A percentile compares a stretch with the other conserved stretches of the same genome.
Evolutionary conservation across 148 eudicot genomes (phyloP).

Genomic region (Oxyria digyna): DNA sequence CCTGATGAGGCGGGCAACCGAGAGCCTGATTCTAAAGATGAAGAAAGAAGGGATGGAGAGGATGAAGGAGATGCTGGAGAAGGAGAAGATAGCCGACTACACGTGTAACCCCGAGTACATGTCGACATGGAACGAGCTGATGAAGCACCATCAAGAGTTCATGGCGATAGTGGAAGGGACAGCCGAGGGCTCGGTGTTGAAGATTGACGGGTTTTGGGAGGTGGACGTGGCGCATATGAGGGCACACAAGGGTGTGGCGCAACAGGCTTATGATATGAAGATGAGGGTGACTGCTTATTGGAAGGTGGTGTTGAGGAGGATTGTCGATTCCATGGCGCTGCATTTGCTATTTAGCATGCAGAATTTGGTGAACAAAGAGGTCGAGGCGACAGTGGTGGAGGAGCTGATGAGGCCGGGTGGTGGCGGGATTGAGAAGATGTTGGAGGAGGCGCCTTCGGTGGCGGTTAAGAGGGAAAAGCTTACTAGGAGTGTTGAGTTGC

Average conservation of each 20-base stretch:
- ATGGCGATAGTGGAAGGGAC: slow-evolving; percentile 10
- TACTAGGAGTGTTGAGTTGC: not conserved
- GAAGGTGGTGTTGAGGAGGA: not conserved
- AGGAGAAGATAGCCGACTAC: slow-evolving; percentile 33
- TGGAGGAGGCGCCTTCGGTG: not conserved
- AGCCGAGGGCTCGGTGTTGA: not conserved
- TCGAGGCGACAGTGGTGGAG: not conserved
- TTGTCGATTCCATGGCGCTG: not conserved
- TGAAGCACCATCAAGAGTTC: slow-evolving; percentile 16
- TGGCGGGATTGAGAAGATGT: not conserved
- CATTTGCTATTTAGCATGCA: not conserved
- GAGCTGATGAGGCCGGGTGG: not conserved
- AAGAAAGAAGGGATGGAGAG: slow-evolving; percentile 17
- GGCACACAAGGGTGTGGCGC: not conserved
- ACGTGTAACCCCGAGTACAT: slow-evolving; percentile 35
- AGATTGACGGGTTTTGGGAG: slow-evolving; percentile 16
- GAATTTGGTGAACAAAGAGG: not conserved
- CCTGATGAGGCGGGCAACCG: slow-evolving; percentile 20
- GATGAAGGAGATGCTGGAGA: slow-evolving; percentile 30
- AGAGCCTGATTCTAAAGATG: slow-evolving; percentile 17
- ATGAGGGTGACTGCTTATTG: not conserved
- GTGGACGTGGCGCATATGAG: slow-evolving; percentile 28
- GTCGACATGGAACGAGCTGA: slow-evolving; percentile 19
- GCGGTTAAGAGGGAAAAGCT: not conserved
- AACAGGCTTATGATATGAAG: not conserved